A percentile compares a stretch with the other conserved stretches of the same genome.
Evolutionary conservation across 805 yeast genomes (phyloP).

Genomic region (Barnettozyma vustinii): DNA sequence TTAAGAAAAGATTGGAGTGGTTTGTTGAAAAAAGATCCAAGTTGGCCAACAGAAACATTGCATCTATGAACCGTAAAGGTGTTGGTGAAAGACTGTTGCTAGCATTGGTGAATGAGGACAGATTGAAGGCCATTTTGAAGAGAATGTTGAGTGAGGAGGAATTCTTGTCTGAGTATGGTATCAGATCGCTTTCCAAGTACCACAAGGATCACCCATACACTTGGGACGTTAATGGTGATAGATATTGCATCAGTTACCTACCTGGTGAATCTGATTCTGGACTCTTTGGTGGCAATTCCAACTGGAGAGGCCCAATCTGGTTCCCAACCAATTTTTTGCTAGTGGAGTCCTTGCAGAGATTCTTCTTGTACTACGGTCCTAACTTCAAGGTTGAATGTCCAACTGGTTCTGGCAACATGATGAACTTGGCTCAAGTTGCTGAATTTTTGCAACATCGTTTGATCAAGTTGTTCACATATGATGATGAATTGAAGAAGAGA

Average conservation of each 20-base stretch:
- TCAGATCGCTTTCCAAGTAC: constrained; percentile 80
- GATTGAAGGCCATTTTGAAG: constrained; percentile 67
- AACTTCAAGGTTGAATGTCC: constrained; percentile 85
- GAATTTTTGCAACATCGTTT: constrained; percentile 85
- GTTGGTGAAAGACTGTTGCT: constrained; percentile 75
- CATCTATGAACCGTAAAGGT: constrained; percentile 72
- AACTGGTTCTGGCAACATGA: constrained; percentile 66
- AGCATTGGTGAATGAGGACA: constrained; percentile 75
- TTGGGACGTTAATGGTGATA: constrained; percentile 75
- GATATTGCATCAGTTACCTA: constrained; percentile 65
- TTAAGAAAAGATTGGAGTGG: constrained; percentile 81
- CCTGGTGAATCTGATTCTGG: constrained; percentile 92
- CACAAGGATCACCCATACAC: constrained; percentile 81
- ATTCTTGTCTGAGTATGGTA: constrained; percentile 78
- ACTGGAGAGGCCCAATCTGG: constrained; percentile 98
- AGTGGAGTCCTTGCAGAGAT: constrained; percentile 82
- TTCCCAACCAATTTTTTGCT: constrained; percentile 85
- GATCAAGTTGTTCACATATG: constrained; percentile 68
- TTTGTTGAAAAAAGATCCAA: constrained; percentile 63
- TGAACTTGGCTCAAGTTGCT: constrained; percentile 85
- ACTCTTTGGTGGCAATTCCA: constrained; percentile 93
- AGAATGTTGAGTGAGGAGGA: constrained; percentile 84
- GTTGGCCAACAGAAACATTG: constrained; percentile 76
- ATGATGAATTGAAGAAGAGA: constrained; percentile 55
- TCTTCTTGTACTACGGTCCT: constrained; percentile 84